A percentile compares a stretch with the other conserved stretches of the same genome.
phyloP scores from a whole-genome alignment of 305 asterid genomes.

The Fraxinus latifolia region DNA sequence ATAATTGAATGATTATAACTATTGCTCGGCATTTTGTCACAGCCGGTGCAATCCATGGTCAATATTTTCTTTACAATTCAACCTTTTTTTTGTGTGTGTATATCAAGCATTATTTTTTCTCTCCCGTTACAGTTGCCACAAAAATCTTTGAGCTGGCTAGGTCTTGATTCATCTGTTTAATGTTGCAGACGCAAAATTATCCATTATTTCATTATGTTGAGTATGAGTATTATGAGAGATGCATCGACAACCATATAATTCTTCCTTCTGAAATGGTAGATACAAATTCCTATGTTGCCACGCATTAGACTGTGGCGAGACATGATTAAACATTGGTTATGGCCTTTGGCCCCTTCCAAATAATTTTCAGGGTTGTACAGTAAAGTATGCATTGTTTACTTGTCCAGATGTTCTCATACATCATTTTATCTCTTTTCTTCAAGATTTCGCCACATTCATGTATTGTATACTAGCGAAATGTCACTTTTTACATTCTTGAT shows the following conservation, averaged over 20 bases:
- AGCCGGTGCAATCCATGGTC: background rate
- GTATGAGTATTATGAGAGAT: background rate
- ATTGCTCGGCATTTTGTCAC: background rate
- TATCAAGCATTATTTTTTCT: background rate
- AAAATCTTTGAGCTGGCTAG: background rate
- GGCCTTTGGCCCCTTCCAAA: background rate
- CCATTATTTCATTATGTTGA: background rate
- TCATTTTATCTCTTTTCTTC: background rate
- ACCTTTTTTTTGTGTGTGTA: background rate
- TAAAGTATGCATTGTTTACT: background rate
- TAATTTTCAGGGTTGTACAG: background rate
- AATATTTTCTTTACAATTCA: background rate
- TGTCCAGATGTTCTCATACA: background rate
- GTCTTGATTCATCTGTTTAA: background rate
- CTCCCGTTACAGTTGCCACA: background rate
- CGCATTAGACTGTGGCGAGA: background rate
- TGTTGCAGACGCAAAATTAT: background rate
- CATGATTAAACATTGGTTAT: background rate
- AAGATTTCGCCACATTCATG: background rate
- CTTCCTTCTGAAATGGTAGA: background rate
- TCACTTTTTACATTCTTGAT: slow-evolving; percentile 1
- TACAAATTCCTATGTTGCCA: background rate
- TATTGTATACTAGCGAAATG: background rate
- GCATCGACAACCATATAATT: background rate
- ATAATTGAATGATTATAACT: background rate